Evolutionary conservation across 2,329 filamentous ascomycete species (phyloP), one percentile per base, ranked within the genome.

Genomic region (Hypoxylon sp.): DNA sequence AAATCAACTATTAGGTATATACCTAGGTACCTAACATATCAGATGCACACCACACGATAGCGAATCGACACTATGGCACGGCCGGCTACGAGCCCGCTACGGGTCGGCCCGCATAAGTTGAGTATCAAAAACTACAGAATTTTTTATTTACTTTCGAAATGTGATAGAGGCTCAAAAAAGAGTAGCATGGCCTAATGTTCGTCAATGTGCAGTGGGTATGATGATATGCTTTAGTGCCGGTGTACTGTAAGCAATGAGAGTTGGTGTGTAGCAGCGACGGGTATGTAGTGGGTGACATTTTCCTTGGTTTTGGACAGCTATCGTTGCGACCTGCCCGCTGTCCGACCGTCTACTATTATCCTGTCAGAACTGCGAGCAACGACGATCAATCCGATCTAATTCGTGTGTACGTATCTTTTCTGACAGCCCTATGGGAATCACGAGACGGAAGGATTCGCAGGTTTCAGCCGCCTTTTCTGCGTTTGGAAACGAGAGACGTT

Each of bases 381-480:
- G 57, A 46, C 64, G 68, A 70, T 70, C 68, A 68, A 66, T 33
- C 65, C 61, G 68, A 70, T 70, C 68, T 70, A 22, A 17, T 17
- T 55, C 35, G 17, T 35, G 22, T 57, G 56, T 69, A 65, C 59
- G 58, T 70, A 65, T 50, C 48, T 68, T 64, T 62, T 56, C 54
- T 68, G 62, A 66, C 68, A 70, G 68, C 68, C 68, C 65, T 70
- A 70, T 37, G 62, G 54, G 62, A 62, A 65, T 62, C 61, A 59
- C 57, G 58, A 60, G 61, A 62, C 44, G 14, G 54, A 42, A 64
- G 65, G 60, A 65, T 58, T 56, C 29, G 58, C 35, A 59, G 24
- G 64, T 63, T 55, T 60, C 65, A 65, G 54, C 61, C 63, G 51
- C 65, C n/a, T 54, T 55, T 54, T 55, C 67, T 60, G 10, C 9